Evolutionary conservation across 2,329 filamentous ascomycete species (phyloP).

Genomic region (Colletotrichum tanaceti): DNA sequence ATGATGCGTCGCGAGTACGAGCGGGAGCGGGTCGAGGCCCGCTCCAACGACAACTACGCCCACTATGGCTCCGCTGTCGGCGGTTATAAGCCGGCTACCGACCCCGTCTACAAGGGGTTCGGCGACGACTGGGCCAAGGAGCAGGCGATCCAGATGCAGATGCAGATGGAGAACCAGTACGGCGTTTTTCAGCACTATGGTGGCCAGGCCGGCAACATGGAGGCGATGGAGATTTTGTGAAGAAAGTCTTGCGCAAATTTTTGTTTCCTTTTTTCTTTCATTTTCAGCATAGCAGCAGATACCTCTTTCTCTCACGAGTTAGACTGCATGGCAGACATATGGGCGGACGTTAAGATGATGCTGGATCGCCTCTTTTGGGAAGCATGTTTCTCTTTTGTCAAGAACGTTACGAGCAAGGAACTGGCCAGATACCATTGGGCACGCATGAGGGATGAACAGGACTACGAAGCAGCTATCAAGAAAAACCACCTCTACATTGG

Average conservation of each 20-base stretch:
- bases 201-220: constrained; percentile 56
- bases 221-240: constrained; percentile 62
- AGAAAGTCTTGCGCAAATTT: constrained; percentile 14
- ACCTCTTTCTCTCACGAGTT: constrained; percentile 17
- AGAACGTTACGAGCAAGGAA: constrained; percentile 22
- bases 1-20: constrained; percentile 74
- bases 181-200: constrained; percentile 67
- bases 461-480: not conserved
- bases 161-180: constrained; percentile 76
- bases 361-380: not conserved
- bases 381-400: constrained; percentile 11
- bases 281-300: constrained; percentile 32
- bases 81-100: constrained; percentile 59
- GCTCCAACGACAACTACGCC: constrained; percentile 56
- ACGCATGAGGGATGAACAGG: constrained; percentile 34
- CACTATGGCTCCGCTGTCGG: constrained; percentile 57
- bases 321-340: constrained; percentile 17
- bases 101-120: constrained; percentile 73
- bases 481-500: too few species aligned
- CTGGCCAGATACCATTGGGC: constrained; percentile 31
- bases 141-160: constrained; percentile 62
- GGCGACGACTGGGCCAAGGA: constrained; percentile 45
- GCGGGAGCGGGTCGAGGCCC: constrained; percentile 46
- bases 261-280: not conserved
- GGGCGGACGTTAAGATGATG: not conserved